Evolutionary conservation across 2,329 filamentous ascomycete genomes (phyloP).

Genomic region (Diaporthe citriasiana): DNA sequence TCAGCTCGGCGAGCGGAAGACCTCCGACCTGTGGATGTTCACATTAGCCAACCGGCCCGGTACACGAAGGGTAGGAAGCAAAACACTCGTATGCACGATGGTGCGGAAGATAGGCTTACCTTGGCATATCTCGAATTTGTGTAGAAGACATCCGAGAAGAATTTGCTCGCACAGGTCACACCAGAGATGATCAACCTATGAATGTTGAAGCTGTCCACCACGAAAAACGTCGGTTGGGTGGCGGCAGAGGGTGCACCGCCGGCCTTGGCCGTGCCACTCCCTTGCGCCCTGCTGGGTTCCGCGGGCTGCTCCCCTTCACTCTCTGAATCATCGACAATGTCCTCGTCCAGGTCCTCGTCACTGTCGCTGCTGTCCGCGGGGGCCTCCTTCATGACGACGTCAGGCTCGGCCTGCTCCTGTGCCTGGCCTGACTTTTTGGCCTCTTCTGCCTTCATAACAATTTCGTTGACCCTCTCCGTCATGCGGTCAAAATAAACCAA

Average conservation of each 20-base stretch:
- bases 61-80: background rate
- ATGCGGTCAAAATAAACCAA: slow-evolving; percentile 99
- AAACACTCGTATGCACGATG: background rate
- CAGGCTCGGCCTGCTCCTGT: slow-evolving; percentile 45
- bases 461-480: slow-evolving; percentile 93
- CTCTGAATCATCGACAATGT: slow-evolving; percentile 64
- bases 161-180: slow-evolving; percentile 98
- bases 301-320: slow-evolving; percentile 50
- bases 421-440: slow-evolving; percentile 55
- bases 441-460: slow-evolving; percentile 78
- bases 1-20: slow-evolving; percentile 90
- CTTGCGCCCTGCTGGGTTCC: slow-evolving; percentile 44
- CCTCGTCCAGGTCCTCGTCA: slow-evolving; percentile 63
- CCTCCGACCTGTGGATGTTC: slow-evolving; percentile 81
- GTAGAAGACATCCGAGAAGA: slow-evolving; percentile 99
- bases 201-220: slow-evolving; percentile 99
- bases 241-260: slow-evolving; percentile 45
- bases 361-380: slow-evolving; percentile 52
- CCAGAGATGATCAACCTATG: slow-evolving; percentile 96
- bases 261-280: slow-evolving; percentile 41
- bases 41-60: background rate
- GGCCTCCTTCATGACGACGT: slow-evolving; percentile 54
- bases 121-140: slow-evolving; percentile 99
- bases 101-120: slow-evolving; percentile 65
- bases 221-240: slow-evolving; percentile 75